Evolutionary conservation across 129 eudicot genomes (phyloP).

Genomic region (Flaveria sonorensis): DNA sequence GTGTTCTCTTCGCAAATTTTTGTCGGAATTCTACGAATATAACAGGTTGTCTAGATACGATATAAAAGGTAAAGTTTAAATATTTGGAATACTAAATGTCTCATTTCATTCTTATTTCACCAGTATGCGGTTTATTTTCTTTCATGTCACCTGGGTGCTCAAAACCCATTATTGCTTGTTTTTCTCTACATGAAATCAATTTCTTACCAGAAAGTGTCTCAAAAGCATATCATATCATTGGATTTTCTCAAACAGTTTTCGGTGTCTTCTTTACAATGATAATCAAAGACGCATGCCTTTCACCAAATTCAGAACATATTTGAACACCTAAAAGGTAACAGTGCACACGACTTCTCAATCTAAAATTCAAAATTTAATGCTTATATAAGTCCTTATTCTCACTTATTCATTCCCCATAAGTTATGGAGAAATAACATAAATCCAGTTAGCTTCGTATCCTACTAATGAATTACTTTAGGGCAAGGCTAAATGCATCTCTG

Average conservation of each 20-base stretch:
- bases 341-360: neutral
- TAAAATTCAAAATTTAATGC: conserved; percentile 1
- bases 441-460: neutral
- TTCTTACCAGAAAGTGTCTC: neutral
- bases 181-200: neutral
- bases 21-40: too few relatives aligned
- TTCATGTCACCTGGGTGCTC: conserved; percentile 1
- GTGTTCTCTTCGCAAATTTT: too few relatives aligned
- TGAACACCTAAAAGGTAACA: neutral
- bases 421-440: neutral
- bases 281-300: neutral
- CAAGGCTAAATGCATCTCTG: too few relatives aligned
- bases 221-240: neutral
- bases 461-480: neutral
- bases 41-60: too few relatives aligned
- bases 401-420: neutral
- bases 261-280: conserved; percentile 5
- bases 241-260: conserved; percentile 18
- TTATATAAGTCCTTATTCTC: neutral
- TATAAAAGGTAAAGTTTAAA: too few relatives aligned
- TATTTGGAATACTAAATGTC: too few relatives aligned
- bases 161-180: neutral
- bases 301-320: neutral
- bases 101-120: too few relatives aligned
- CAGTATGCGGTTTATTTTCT: neutral